These are phyloP conservation scores for Acer negundo DNA, from an alignment of 345 rosid species.

Conservation along the genomic window DNA sequence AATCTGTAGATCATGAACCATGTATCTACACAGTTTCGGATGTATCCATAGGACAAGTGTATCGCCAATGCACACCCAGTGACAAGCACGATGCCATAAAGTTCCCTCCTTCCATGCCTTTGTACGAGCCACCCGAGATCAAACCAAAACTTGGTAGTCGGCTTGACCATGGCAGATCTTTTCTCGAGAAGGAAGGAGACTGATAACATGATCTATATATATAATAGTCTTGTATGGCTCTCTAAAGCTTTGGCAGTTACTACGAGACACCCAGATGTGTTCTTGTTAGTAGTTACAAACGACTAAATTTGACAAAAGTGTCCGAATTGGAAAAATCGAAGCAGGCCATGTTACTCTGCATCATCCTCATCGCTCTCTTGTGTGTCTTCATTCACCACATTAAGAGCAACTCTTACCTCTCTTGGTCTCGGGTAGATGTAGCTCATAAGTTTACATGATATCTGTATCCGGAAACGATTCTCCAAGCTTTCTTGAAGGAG, in stretches of 20 bases:
- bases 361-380: too few species aligned
- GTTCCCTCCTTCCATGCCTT: background rate
- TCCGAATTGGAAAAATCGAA: too few species aligned
- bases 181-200: background rate
- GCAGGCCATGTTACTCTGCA: too few species aligned
- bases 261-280: background rate
- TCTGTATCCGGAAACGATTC: too few species aligned
- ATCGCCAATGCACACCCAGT: background rate
- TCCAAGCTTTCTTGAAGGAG: too few species aligned
- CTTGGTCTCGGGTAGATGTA: too few species aligned
- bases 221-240: background rate
- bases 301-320: background rate
- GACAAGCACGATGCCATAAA: background rate
- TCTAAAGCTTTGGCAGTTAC: background rate
- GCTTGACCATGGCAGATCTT: background rate
- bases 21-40: background rate
- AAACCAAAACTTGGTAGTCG: background rate
- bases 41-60: background rate
- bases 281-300: background rate
- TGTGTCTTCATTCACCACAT: too few species aligned
- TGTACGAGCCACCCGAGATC: background rate
- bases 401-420: too few species aligned
- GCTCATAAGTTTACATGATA: too few species aligned
- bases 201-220: too few species aligned
- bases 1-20: background rate